Evolutionary conservation across 306 rosid species (phyloP).

Genomic region (Quercus agrifolia): DNA sequence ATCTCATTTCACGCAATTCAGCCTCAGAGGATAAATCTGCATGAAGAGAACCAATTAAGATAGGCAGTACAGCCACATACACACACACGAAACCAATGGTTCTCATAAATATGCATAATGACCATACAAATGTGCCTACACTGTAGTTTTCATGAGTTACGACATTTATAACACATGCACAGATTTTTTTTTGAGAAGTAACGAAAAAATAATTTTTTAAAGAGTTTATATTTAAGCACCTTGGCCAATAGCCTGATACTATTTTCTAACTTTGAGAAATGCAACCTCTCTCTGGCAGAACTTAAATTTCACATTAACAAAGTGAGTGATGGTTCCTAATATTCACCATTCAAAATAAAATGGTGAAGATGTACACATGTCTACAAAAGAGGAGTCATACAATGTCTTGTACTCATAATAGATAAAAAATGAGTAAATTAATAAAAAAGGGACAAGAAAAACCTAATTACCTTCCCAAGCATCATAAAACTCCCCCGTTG

Average conservation of each 20-base stretch:
- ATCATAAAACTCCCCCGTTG: constrained; percentile 70
- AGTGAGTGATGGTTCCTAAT: neutral
- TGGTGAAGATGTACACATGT: neutral
- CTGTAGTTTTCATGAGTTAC: neutral
- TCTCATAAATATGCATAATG: neutral
- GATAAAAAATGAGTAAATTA: too few species aligned
- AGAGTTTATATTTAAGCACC: neutral
- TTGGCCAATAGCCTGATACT: neutral
- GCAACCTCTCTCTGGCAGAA: neutral
- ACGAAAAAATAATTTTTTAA: neutral
- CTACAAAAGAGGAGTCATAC: neutral
- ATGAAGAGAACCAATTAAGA: constrained; percentile 21
- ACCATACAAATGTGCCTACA: neutral
- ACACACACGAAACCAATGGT: neutral
- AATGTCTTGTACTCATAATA: neutral
- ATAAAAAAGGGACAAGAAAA: constrained; percentile 2
- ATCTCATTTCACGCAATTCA: constrained; percentile 69
- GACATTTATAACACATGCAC: neutral
- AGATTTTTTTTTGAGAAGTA: neutral
- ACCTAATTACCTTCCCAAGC: constrained; percentile 81
- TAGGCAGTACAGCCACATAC: constrained; percentile 1
- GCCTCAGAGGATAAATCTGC: constrained; percentile 75
- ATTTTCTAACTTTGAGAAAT: neutral
- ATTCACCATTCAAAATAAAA: neutral
- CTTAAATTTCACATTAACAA: neutral